Evolutionary conservation across 2,329 filamentous ascomycete genomes (phyloP).

Genomic region (Trichoderma sp.): DNA sequence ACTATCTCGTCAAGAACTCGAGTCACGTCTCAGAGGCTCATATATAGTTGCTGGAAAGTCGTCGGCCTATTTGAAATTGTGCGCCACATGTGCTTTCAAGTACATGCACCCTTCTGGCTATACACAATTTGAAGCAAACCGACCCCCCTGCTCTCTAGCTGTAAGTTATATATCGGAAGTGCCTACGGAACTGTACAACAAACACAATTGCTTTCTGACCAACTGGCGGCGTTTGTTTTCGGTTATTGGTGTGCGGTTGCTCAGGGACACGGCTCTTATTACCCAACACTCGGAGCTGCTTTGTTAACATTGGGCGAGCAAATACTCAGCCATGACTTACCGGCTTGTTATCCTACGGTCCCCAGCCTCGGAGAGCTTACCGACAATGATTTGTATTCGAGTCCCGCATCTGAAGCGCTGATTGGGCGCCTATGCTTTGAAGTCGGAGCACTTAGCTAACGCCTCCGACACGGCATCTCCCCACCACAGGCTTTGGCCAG

Average conservation of each 20-base stretch:
- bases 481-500: not conserved
- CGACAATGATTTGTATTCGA: not conserved
- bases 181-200: not conserved
- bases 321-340: not conserved
- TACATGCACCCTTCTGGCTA: not conserved
- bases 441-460: constrained; percentile 14
- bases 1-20: not conserved
- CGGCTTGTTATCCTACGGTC: not conserved
- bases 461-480: not conserved
- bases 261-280: not conserved
- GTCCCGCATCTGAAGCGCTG: not conserved
- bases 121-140: not conserved
- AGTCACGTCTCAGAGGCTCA: not conserved
- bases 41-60: not conserved
- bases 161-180: not conserved
- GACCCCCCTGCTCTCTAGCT: not conserved
- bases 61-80: not conserved
- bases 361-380: not conserved
- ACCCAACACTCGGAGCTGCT: not conserved
- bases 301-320: not conserved
- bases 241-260: not conserved
- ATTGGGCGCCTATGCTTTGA: not conserved
- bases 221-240: not conserved
- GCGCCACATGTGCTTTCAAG: not conserved
- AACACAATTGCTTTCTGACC: not conserved